phyloP scores from a whole-genome alignment of 75 land plant genomes.

The Picea sitchensis region DNA sequence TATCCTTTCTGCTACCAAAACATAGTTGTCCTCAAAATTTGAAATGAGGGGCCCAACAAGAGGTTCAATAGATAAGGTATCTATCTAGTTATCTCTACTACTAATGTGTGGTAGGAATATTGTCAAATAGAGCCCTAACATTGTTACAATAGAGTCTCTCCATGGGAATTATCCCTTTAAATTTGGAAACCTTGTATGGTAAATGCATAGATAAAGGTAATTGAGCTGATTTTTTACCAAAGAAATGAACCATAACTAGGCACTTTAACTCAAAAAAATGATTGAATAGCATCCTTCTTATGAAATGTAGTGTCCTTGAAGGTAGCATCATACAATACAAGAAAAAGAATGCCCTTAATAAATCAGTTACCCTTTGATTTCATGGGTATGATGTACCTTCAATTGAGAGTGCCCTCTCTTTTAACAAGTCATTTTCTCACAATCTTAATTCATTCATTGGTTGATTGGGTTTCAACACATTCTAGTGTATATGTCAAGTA shows the following conservation, averaged over 20 bases:
- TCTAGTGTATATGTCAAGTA: neutral
- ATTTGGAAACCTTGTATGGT: too few species aligned
- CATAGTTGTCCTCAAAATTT: too few species aligned
- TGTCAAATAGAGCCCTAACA: conserved; percentile 92
- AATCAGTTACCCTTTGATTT: conserved; percentile 69
- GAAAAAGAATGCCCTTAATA: conserved; percentile 61
- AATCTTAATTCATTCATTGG: conserved; percentile 46
- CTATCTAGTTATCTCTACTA: conserved; percentile 72
- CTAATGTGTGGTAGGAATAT: conserved; percentile 92
- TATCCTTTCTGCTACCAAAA: too few species aligned
- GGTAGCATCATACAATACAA: conserved; percentile 87
- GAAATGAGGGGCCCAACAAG: conserved; percentile 13
- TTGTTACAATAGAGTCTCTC: conserved; percentile 64
- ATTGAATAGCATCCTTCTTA: conserved; percentile 36
- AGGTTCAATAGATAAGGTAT: conserved; percentile 77
- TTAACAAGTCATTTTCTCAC: conserved; percentile 92
- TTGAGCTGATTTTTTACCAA: too few species aligned
- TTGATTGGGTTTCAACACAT: conserved; percentile 47
- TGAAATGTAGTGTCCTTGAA: conserved; percentile 84
- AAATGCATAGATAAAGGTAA: too few species aligned
- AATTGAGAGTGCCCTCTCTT: conserved; percentile 33
- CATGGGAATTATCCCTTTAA: too few species aligned
- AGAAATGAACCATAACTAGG: too few species aligned
- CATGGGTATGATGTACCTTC: conserved; percentile 70
- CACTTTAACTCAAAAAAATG: neutral